phyloP scores from a whole-genome alignment of 2,329 filamentous ascomycete species.

The Colletotrichum sojae region DNA sequence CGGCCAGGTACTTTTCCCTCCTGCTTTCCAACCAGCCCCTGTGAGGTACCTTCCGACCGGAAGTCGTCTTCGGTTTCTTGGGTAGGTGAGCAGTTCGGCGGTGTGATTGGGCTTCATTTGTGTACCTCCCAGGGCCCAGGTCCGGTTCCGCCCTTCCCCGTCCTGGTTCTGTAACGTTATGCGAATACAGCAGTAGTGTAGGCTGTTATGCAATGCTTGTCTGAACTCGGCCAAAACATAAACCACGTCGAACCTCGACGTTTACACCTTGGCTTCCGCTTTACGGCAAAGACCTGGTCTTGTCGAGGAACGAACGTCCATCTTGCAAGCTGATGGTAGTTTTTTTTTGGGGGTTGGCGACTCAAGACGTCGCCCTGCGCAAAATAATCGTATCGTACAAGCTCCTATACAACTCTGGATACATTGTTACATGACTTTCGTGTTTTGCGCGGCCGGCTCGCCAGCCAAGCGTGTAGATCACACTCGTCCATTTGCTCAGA shows the following conservation, averaged over 20 bases:
- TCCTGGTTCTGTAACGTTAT: constrained; percentile 39
- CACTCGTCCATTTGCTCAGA: constrained; percentile 20
- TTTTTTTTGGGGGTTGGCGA: background rate
- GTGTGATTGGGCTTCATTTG: constrained; percentile 33
- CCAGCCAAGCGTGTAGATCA: constrained; percentile 5
- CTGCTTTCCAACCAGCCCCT: background rate
- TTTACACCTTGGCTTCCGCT: background rate
- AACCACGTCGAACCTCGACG: background rate
- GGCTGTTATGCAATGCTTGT: constrained; percentile 11
- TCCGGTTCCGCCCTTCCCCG: constrained; percentile 35
- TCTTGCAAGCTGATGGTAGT: background rate
- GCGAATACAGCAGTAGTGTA: constrained; percentile 16
- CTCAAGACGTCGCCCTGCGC: constrained; percentile 13
- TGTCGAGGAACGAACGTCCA: background rate
- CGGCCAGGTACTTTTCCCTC: background rate
- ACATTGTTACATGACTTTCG: constrained; percentile 37
- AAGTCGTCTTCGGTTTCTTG: background rate
- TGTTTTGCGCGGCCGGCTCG: background rate
- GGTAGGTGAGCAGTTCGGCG: constrained; percentile 24
- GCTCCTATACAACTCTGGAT: constrained; percentile 40
- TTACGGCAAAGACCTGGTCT: background rate
- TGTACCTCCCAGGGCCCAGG: constrained; percentile 29
- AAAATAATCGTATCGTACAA: constrained; percentile 38
- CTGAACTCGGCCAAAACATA: background rate
- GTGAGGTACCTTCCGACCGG: background rate